Base-by-base conservation (phyloP, 75 land plant species). In the Sequoia sempervirens region DNA sequence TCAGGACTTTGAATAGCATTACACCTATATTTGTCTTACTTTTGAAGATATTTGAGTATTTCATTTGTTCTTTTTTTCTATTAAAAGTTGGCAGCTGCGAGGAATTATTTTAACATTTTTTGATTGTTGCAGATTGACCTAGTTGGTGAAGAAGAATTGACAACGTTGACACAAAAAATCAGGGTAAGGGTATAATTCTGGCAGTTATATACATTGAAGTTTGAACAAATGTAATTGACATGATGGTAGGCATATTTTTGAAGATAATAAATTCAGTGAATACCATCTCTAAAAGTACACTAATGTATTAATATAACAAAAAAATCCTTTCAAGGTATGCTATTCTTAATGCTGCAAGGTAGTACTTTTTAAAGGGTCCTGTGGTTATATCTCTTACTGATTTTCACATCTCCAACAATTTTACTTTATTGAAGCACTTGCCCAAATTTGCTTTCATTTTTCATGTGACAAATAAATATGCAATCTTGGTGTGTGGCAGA, bases 71-170 rank as follows among this genome's bases (percentile, higher is more conserved):
- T 34, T 34, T 52, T 41, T 80, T 69, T 17, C 10, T 69, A 10
- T 86, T 80, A 50, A 50, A 12, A 50, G 3, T 54, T 83, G 37
- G 45, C 84, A 56, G 52, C 43, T 66, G 14, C 74, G 23, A 61
- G 64, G 13, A 11, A 54, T 82, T 30, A 54, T n/a, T 64, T 47
- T 28, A 66, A 61, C 75, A 23, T 58, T 66, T 9, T 74, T 84
- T 83, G 52, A 12, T 32, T 83, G 15, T 30, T 58, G 53, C 94
- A 97, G 99, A 91, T 93, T 54, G 99, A 97, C 88, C 86, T 97
- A 82, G 99, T 95, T 81, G 85, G 70, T 58, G 96, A 92, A 76
- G 81, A 76, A 66, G 96, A 95, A 15, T 37, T 95, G 69, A 87
- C 92, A 43, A 64, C 68, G 26, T 61, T 97, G 83, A 88, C 87